A percentile compares a stretch with the other conserved stretches of the same genome.
Conservation (phyloP, 345 rosid species). For the Brassica carinata region DNA sequence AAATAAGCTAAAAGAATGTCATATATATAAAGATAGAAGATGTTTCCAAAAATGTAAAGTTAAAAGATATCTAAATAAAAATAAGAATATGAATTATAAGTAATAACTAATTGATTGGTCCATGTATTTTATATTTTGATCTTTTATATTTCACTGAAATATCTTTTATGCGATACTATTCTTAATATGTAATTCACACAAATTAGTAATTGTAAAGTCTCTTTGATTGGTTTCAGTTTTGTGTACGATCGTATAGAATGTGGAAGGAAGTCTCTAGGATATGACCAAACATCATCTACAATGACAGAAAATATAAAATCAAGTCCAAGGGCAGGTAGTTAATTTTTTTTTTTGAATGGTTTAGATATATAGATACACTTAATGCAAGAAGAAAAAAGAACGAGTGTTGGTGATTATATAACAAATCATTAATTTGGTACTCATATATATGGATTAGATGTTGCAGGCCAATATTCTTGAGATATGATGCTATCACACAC, state of each 20-base stretch:
- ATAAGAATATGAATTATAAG: not conserved
- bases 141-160: not conserved
- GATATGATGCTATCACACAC: conserved; percentile 25
- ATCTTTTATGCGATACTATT: not conserved
- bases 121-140: not conserved
- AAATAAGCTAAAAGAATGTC: not conserved
- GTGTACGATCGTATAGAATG: not conserved
- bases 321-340: not conserved
- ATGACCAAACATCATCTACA: not conserved
- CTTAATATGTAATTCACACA: not conserved
- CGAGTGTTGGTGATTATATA: not conserved
- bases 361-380: not conserved
- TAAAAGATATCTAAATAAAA: not conserved
- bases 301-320: not conserved
- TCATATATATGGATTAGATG: not conserved
- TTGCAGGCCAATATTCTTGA: conserved; percentile 22
- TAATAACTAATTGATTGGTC: not conserved
- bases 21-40: not conserved
- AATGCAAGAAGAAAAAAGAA: not conserved
- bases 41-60: not conserved
- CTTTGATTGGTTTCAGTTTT: not conserved
- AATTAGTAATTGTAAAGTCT: not conserved
- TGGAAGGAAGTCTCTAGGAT: not conserved
- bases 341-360: not conserved
- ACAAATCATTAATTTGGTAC: not conserved